These are phyloP conservation scores for Chaetothyriales sp. DNA, from an alignment of 2,329 filamentous ascomycete species.

Conservation along the genomic window DNA sequence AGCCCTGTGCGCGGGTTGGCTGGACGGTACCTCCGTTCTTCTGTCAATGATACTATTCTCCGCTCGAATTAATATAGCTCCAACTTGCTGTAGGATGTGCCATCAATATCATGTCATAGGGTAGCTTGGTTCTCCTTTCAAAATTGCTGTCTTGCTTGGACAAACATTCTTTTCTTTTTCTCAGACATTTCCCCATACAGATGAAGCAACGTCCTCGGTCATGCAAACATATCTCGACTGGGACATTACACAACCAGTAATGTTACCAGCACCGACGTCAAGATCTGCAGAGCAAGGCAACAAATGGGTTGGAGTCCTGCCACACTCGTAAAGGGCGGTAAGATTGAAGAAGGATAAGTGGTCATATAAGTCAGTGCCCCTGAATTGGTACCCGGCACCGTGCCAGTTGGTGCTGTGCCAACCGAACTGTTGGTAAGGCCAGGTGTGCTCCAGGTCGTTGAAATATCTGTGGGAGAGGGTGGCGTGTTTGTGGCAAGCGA, in stretches of 20 bases:
- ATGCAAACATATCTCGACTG: neutral
- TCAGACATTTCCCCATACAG: neutral
- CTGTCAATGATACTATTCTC: neutral
- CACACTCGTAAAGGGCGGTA: constrained; percentile 2
- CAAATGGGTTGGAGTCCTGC: neutral
- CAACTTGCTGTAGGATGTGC: neutral
- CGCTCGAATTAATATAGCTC: neutral
- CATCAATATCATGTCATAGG: neutral
- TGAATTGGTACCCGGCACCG: neutral
- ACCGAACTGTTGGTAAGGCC: neutral
- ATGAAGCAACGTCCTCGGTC: neutral
- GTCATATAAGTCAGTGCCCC: neutral
- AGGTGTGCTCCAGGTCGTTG: neutral
- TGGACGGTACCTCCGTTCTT: neutral
- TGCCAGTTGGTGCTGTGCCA: neutral
- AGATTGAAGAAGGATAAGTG: constrained; percentile 2
- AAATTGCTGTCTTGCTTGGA: neutral
- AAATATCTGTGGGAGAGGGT: constrained; percentile 1
- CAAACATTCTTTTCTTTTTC: neutral
- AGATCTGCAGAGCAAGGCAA: neutral
- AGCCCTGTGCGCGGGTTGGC: neutral
- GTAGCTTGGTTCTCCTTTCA: neutral
- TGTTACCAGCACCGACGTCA: neutral
- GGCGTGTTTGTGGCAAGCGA: constrained; percentile 3
- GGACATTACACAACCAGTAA: neutral